Conservation (phyloP, 768 basidiomycete genomes). For the Suillus bovinus region DNA sequence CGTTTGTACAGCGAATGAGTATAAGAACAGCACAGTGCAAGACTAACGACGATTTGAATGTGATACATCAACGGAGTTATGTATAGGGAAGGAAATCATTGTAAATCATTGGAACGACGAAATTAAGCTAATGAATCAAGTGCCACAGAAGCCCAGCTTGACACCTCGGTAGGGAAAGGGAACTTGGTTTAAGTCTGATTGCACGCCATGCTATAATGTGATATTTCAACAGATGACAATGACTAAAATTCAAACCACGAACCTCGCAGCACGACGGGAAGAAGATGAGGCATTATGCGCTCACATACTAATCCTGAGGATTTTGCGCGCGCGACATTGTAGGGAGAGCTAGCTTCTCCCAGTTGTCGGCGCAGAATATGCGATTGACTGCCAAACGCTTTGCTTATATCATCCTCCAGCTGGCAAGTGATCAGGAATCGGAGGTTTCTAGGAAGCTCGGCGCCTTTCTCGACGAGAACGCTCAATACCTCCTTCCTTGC, state of each 20-base stretch:
- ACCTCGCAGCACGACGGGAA: background rate
- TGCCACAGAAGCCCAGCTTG: background rate
- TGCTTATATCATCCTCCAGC: constrained; percentile 23
- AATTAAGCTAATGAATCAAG: background rate
- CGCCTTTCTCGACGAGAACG: constrained; percentile 10
- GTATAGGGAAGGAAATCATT: background rate
- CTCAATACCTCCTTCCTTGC: constrained; percentile 23
- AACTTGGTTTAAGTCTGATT: background rate
- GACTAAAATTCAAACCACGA: background rate
- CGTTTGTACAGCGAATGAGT: background rate
- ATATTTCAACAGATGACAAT: background rate
- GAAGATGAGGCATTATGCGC: background rate
- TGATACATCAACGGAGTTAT: background rate
- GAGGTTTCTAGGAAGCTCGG: constrained; percentile 23
- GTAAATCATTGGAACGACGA: background rate
- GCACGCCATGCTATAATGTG: background rate
- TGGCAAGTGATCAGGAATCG: constrained; percentile 28
- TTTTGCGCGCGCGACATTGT: background rate
- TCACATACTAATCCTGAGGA: background rate
- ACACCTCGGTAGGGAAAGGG: background rate
- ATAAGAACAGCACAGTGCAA: background rate
- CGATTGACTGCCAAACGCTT: constrained; percentile 13
- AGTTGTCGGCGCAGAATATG: constrained; percentile 8
- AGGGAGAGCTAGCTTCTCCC: background rate
- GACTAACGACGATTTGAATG: background rate